These are phyloP conservation scores for Botryobasidium botryosum DNA, from an alignment of 768 basidiomycete genomes.

Conservation along the genomic window DNA sequence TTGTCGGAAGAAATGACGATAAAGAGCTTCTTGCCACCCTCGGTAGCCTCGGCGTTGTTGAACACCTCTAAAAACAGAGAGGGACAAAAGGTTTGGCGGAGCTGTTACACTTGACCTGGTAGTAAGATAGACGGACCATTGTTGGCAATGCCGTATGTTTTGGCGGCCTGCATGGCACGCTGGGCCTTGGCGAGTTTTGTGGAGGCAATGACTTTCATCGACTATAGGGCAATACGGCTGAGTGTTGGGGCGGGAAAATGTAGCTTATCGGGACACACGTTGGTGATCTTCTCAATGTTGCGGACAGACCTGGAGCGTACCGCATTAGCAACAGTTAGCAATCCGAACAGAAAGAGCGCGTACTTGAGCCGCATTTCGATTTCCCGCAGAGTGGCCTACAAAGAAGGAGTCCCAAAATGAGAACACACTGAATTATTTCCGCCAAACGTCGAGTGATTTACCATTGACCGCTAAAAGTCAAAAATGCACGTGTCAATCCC, in stretches of 20 bases:
- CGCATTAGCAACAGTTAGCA: conserved; percentile 17
- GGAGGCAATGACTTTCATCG: conserved; percentile 99
- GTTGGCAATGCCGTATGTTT: conserved; percentile 85
- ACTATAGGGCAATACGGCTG: conserved; percentile 28
- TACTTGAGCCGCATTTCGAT: conserved; percentile 81
- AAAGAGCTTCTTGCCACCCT: conserved; percentile 63
- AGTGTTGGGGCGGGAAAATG: conserved; percentile 8
- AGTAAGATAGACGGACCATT: conserved; percentile 36
- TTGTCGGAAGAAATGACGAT: conserved; percentile 94
- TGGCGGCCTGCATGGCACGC: conserved; percentile 80
- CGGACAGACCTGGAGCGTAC: no score
- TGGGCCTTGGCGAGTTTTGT: conserved; percentile 93
- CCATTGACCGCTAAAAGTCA: no score
- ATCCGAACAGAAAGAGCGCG: not conserved
- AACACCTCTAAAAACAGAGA: conserved; percentile 55
- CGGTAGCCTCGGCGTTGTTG: conserved; percentile 53
- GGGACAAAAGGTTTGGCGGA: not conserved
- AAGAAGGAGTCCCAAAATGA: no score
- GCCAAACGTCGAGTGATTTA: no score
- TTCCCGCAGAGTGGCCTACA: conserved; percentile 96
- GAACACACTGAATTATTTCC: no score
- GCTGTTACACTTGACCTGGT: not conserved
- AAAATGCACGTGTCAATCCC: no score
- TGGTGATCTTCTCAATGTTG: conserved; percentile 99
- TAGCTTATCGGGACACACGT: conserved; percentile 40